Evolutionary conservation across 208 protist genomes (phyloP), one percentile per base, ranked within the genome.

Genomic region (Kentomonas sorsogonicus): DNA sequence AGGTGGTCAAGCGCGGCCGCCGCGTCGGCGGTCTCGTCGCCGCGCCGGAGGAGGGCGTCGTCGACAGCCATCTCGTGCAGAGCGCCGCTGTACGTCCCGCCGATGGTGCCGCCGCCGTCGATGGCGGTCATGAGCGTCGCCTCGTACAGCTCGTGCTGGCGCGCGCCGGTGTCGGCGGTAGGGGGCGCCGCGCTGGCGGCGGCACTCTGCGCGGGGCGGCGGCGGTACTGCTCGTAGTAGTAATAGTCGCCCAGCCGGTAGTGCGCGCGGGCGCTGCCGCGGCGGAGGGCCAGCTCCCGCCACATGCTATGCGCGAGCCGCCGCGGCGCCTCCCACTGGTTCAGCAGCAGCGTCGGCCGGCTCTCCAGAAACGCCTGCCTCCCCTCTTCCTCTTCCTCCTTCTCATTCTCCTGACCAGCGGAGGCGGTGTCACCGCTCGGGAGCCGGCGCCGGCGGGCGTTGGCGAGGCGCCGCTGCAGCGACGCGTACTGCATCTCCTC

Each of bases 61-160:
- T 56, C 51, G 2, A 56, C 33, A n/a, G n/a, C n/a, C n/a, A n/a
- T n/a, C n/a, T n/a, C n/a, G n/a, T n/a, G n/a, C n/a, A n/a, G 16
- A 56, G 18, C 36, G 2, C 29, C 10, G 16, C 27, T 3, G 39
- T 40, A 3, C 29, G 16, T n/a, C n/a, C n/a, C n/a, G 22, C 38
- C 22, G 6, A 41, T 2, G 22, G n/a, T 18, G 9, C 6, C 2
- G 3, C 30, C 29, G 34, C 64, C 63, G 39, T 80, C 85, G 34
- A 66, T 79, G 73, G 86, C 80, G 0, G 71, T 66, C 20, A 86
- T 64, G 20, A 69, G 69, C 44, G 86, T 69, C 29, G 55, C 23
- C 57, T 89, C 85, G 5, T 89, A 34, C 5, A 92, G 60, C 23
- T 53, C 63, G 4, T 65, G 67, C 9, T 89, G 29, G 22, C 66